Base-by-base conservation (phyloP, 1,139 yeast species). In the Casaregolazyma suthepensis region DNA sequence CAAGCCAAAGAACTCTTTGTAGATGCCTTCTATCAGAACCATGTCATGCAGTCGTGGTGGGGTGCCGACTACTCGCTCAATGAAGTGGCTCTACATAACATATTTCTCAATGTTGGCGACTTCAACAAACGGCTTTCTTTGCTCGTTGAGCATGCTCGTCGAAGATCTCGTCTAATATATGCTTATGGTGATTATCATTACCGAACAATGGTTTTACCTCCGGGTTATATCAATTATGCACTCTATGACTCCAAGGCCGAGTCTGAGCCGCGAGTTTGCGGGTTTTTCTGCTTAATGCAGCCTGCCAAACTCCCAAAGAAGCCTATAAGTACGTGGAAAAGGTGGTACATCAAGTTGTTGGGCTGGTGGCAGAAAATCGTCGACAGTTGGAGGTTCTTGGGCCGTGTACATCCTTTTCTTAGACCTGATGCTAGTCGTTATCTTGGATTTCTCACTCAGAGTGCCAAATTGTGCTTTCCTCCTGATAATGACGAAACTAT, bases 171-270 rank as follows among this genome's bases (percentile, higher is more conserved):
- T 19, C 20, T 47, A 1, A 37, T 47, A 7, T 38, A 47, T 23
- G 3, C 37, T 10, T 38, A 20, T 26, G 45, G 38, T 1, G 50
- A 47, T 23, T 15, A 18, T 38, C 35, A 38, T 13, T 22, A 47
- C 15, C 18, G 15, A 20, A 40, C 23, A 10, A 31, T 19, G 12
- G 23, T 47, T 15, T 15, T 47, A 3, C 38, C 13, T 1, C 29
- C n/a, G 6, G 23, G 18, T 3, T 10, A 35, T 18, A 13, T 18
- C 10, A 15, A 35, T 37, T 47, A 47, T 22, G 50, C 37, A n/a
- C 20, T 47, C 37, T 47, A n/a, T 23, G 50, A 47, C 15, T 22
- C 45, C 19, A 20, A 47, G 44, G 19, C 44, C n/a, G 20, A 23
- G 1, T 15, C 20, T n/a, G n/a, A 38, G n/a, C 44, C 40, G 5